A percentile compares a stretch with the other conserved stretches of the same genome.
Conservation (phyloP, 2,329 filamentous ascomycete genomes). For the Reticulascus tulasneorum region DNA sequence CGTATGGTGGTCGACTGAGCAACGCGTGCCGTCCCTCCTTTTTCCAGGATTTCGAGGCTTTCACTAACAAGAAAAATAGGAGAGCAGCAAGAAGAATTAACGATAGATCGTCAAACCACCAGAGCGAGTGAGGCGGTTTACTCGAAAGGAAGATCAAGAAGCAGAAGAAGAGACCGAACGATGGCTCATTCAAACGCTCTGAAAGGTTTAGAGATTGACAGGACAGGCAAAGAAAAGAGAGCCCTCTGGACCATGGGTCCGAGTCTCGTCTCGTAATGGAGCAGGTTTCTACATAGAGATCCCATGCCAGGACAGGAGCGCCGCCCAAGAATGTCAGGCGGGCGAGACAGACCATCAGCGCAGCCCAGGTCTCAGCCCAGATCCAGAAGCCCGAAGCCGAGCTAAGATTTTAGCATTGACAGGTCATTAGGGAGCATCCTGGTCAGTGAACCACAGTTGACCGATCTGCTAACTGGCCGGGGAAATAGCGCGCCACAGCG, state of each 20-base stretch:
- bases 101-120: slow-evolving; percentile 40
- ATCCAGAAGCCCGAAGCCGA: too few relatives aligned
- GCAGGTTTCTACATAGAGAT: background rate
- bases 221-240: background rate
- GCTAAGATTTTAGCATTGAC: too few relatives aligned
- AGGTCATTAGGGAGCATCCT: too few relatives aligned
- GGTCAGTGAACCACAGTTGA: too few relatives aligned
- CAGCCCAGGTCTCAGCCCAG: slow-evolving; percentile 5
- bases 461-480: too few relatives aligned
- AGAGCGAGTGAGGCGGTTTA: slow-evolving; percentile 55
- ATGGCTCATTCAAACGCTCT: slow-evolving; percentile 5
- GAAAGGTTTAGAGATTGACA: too few relatives aligned
- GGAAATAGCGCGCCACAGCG: too few relatives aligned
- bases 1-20: slow-evolving; percentile 5
- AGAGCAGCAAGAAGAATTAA: slow-evolving; percentile 23
- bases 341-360: slow-evolving; percentile 8
- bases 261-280: too few relatives aligned
- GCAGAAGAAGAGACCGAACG: slow-evolving; percentile 16
- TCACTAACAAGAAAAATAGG: slow-evolving; percentile 16
- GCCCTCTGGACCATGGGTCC: slow-evolving; percentile 12
- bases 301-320: too few relatives aligned
- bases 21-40: too few relatives aligned
- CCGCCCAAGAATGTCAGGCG: slow-evolving; percentile 3
- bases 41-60: too few relatives aligned
- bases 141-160: slow-evolving; percentile 2